Evolutionary conservation across 2,329 filamentous ascomycete species (phyloP), one percentile per base, ranked within the genome.

Genomic region (Cladobotryum protrusum): DNA sequence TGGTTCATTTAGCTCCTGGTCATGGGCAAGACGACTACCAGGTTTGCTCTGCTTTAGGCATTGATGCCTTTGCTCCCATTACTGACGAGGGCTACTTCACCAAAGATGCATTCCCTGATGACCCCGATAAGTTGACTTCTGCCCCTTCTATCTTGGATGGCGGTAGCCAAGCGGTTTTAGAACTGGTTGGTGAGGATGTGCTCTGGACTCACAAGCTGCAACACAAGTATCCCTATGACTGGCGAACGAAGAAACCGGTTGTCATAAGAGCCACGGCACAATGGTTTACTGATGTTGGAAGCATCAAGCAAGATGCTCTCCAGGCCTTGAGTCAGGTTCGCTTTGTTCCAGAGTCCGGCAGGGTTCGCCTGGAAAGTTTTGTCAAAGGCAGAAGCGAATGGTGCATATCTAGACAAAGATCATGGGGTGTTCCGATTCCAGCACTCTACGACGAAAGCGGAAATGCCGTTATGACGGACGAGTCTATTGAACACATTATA

Each of bases 181-280:
- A 83, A 1, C 73, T 93, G 45, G 73, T 96, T 2, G 71, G 75
- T 20, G 72, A 77, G 0, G 72, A 82, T 53, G 78, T 97, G 3
- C 71, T 96, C 37, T 76, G 78, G 36, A 79, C 78, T 4, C 86
- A 95, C 58, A 76, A 75, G 50, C 86, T 92, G 63, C 77, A 77
- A 47, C 93, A 99, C 74, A 97, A 96, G 67, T 97, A 97, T 64
- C 93, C 93, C 0, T 96, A 97, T 59, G 93, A 99, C 69, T 99
- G 93, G 93, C 81, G 93, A 48, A 95, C 92, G 0, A 99, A 97
- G 68, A 78, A 87, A 57, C 93, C 93, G 1, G 85, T 99, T 45
- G 89, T 99, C 52, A 82, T 95, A 33, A 76, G 93, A 56, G 92
- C 93, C 3, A 99, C 95, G 0, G 89, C 91, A 35, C 93, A 99